Evolutionary conservation across 176 grass and related monocot species (phyloP).

Genomic region (Avena eriantha): DNA sequence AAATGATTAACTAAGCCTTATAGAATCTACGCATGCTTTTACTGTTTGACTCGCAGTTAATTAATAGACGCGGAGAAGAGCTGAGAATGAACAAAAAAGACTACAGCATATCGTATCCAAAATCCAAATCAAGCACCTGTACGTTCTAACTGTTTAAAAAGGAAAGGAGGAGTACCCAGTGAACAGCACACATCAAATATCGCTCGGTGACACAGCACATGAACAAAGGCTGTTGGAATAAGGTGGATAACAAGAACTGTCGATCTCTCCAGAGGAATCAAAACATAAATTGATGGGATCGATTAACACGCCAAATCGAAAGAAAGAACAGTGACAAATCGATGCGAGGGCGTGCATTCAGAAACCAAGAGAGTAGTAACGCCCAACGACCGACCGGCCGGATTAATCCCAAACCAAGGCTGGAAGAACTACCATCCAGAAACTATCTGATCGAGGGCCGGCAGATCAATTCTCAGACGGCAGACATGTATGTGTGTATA

Average conservation of each 20-base stretch:
- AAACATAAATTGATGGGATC: not conserved
- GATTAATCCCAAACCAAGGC: not conserved
- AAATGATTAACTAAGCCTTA: slow-evolving; percentile 1
- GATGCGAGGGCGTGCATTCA: not conserved
- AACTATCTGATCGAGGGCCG: not conserved
- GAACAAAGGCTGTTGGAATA: not conserved
- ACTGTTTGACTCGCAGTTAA: not conserved
- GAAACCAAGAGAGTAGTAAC: not conserved
- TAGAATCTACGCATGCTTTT: not conserved
- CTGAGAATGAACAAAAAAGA: not conserved
- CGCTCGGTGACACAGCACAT: not conserved
- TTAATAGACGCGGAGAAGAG: not conserved
- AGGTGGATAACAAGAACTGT: not conserved
- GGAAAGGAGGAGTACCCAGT: not conserved
- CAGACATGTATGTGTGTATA: not conserved
- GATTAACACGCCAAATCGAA: not conserved
- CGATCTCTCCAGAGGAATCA: slow-evolving; percentile 21
- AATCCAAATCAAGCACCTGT: not conserved
- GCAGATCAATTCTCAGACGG: not conserved
- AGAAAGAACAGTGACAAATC: not conserved
- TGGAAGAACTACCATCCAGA: not conserved
- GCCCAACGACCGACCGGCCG: not conserved
- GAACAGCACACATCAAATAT: slow-evolving; percentile 29
- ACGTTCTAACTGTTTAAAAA: not conserved
- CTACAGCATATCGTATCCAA: not conserved